Percentiles rank a stretch among this genome's conserved stretches.
Conservation (phyloP, 371 early-diverging fungal genomes). For the Apophysomyces elegans region DNA sequence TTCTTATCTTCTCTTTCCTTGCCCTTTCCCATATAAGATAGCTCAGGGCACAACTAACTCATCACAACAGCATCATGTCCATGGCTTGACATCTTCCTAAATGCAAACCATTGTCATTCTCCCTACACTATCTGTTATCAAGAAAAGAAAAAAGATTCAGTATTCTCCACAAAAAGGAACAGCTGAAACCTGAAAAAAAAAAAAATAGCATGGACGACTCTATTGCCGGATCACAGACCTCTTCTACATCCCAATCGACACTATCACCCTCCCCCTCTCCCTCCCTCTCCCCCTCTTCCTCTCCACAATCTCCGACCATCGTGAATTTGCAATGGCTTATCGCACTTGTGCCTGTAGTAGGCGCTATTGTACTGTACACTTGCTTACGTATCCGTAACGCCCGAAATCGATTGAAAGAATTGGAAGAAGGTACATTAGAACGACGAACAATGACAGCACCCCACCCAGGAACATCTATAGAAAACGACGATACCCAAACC, state of each 20-base stretch:
- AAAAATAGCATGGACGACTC: neutral
- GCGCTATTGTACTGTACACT: constrained; percentile 12
- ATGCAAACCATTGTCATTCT: neutral
- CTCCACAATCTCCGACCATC: neutral
- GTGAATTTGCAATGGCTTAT: constrained; percentile 27
- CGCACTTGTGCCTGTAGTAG: constrained; percentile 18
- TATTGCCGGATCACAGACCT: neutral
- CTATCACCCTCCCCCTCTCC: constrained; percentile 4
- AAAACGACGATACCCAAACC: neutral
- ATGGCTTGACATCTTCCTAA: too few species aligned
- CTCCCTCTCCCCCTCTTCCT: constrained; percentile 1
- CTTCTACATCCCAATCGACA: constrained; percentile 1
- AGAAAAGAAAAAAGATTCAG: neutral
- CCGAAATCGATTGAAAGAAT: constrained; percentile 7
- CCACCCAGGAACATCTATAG: neutral
- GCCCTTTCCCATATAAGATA: neutral
- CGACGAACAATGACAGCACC: neutral
- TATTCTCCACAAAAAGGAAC: neutral
- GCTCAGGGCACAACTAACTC: too few species aligned
- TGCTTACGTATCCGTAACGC: constrained; percentile 16
- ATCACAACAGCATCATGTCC: too few species aligned
- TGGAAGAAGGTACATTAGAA: constrained; percentile 3
- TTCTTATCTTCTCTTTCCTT: neutral
- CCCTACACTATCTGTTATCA: neutral
- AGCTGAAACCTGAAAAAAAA: neutral